phyloP scores from a whole-genome alignment of 495 filamentous ascomycete genomes.

The Penicillium canariense region DNA sequence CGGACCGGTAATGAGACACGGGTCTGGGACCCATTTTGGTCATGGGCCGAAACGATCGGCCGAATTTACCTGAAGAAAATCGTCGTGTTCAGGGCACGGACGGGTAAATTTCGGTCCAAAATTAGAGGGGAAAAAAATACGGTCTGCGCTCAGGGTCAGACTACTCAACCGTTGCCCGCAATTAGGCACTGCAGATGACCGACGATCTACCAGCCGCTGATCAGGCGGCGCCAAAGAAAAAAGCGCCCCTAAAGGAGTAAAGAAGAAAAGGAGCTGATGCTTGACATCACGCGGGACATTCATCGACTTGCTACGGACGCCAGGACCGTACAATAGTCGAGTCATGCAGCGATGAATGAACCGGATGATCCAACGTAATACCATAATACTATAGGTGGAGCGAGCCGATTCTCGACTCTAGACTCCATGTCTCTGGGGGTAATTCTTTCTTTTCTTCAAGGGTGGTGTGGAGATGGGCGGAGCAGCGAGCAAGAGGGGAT shows the following conservation, averaged over 20 bases:
- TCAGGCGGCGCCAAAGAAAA: constrained; percentile 4
- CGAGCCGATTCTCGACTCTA: background rate
- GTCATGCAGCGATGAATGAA: background rate
- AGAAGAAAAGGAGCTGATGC: background rate
- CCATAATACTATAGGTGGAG: background rate
- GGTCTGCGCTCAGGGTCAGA: background rate
- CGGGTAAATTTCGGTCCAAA: background rate
- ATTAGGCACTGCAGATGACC: constrained; percentile 22
- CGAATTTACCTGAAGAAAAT: constrained; percentile 9
- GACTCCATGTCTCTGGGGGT: background rate
- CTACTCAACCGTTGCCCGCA: constrained; percentile 2
- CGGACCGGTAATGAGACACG: background rate
- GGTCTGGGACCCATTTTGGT: background rate
- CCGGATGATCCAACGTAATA: background rate
- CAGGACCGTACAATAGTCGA: background rate
- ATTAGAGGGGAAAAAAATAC: too few species aligned
- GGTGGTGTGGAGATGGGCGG: constrained; percentile 5
- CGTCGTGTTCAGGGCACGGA: background rate
- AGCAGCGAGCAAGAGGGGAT: too few species aligned
- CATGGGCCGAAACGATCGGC: constrained; percentile 3
- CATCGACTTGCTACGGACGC: too few species aligned
- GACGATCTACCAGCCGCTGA: constrained; percentile 16
- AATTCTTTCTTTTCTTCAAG: background rate
- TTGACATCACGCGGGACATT: constrained; percentile 17
- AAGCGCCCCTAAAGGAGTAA: background rate